Conservation (phyloP, 352 stramenopile species). For the Blastocystis sp. region DNA sequence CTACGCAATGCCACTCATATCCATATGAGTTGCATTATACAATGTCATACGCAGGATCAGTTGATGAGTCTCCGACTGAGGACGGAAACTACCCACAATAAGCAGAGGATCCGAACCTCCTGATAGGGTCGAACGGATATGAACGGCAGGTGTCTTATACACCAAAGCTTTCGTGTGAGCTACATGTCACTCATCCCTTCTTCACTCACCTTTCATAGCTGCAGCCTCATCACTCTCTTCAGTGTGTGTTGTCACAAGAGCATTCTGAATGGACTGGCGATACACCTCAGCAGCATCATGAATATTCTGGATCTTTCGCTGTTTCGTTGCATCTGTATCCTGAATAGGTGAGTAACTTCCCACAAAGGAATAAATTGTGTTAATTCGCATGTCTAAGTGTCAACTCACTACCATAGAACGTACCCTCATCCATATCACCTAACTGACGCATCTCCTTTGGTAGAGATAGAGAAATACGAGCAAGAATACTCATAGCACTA, state of each 20-base stretch:
- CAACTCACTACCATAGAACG: background rate
- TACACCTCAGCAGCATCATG: conserved; percentile 49
- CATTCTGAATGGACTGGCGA: conserved; percentile 49
- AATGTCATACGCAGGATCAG: conserved; percentile 64
- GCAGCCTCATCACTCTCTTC: background rate
- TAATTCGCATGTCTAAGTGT: background rate
- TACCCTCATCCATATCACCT: background rate
- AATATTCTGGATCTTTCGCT: conserved; percentile 60
- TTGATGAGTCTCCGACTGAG: conserved; percentile 41
- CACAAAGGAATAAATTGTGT: conserved; percentile 56
- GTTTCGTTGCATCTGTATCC: conserved; percentile 59
- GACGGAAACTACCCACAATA: conserved; percentile 63
- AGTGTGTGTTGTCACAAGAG: background rate
- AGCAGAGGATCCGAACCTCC: conserved; percentile 60
- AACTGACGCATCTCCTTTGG: conserved; percentile 9
- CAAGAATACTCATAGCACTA: conserved; percentile 48
- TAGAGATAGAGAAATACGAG: conserved; percentile 57
- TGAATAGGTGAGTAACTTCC: conserved; percentile 38
- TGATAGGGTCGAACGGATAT: conserved; percentile 55
- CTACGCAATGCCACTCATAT: conserved; percentile 46
- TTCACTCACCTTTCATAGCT: background rate
- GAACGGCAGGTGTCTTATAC: conserved; percentile 36
- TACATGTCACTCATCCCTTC: background rate
- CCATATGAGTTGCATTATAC: conserved; percentile 59
- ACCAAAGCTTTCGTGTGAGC: background rate